Percentiles rank a stretch among this genome's conserved stretches.
Conservation (phyloP, 148 eudicot species). For the Oxyria digyna region DNA sequence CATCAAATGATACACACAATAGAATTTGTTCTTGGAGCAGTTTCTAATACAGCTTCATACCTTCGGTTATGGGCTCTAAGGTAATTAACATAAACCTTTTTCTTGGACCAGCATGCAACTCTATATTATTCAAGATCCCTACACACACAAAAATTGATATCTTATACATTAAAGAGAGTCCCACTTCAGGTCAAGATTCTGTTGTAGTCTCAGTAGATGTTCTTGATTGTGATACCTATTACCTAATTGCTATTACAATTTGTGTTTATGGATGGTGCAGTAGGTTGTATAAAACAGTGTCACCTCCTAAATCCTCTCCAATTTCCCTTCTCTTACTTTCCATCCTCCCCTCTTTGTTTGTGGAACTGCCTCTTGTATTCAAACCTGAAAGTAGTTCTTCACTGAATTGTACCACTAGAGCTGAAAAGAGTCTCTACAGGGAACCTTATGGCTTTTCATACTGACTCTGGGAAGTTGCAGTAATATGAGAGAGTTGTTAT, state of each 20-base stretch:
- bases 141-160: background rate
- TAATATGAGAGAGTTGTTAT: background rate
- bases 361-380: background rate
- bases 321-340: background rate
- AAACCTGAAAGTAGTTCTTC: background rate
- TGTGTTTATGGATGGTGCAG: background rate
- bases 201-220: background rate
- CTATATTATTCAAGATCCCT: background rate
- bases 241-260: background rate
- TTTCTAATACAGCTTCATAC: constrained; percentile 96
- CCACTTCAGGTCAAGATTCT: background rate
- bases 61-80: constrained; percentile 98
- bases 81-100: constrained; percentile 20
- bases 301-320: background rate
- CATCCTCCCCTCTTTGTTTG: background rate
- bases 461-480: background rate
- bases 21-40: constrained; percentile 97
- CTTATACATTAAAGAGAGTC: background rate
- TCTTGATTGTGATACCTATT: background rate
- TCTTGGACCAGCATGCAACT: background rate
- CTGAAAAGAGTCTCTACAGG: background rate
- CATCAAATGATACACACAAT: constrained; percentile 97
- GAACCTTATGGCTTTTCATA: background rate
- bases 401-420: background rate
- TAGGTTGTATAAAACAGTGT: background rate